Evolutionary conservation across 1,139 yeast species (phyloP), one percentile per base, ranked within the genome.

Genomic region (Petasospora fabianii): DNA sequence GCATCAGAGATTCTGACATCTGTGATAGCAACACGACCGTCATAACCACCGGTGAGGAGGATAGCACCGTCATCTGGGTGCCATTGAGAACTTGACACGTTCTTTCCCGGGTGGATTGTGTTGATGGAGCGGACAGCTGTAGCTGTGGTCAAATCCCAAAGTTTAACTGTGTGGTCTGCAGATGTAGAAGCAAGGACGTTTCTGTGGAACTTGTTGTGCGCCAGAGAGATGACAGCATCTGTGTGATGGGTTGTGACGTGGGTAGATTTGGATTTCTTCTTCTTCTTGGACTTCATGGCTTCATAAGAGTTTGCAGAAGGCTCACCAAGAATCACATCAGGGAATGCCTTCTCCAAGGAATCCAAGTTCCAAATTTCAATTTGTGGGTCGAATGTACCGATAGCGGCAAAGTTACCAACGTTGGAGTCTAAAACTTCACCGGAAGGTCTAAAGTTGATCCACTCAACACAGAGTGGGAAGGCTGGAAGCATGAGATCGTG

Each of bases 401-500:
- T 72, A 12, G 98, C 98, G 2, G 95, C 97, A 62, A 85, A 87
- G 61, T 88, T 92, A 9, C 95, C 97, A 29, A 80, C 42, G 24
- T 49, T 67, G 46, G 75, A 73, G 30, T 61, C 53, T 6, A 61
- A 56, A n/a, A 60, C 65, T 27, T 24, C 31, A n/a, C 62, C 56
- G 3, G 38, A n/a, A 9, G 90, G 87, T 50, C 72, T 74, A 61
- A 75, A 84, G 61, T 87, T 84, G 47, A 92, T 64, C 97, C 98
- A 90, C 63, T 94, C 98, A 26, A 92, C 92, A 60, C 97, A 86
- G 45, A 92, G 71, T 31, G 99, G 99, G 72, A 92, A 92, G 3
- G 97, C 85, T 3, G 99, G 98, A 44, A 92, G 73, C 96, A 92
- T 86, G 50, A 92, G 68, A 61, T 94, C 98, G 65, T 92, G 99